Evolutionary conservation across 2,329 filamentous ascomycete species (phyloP), one percentile per base, ranked within the genome.

Genomic region (Tolypocladium ophioglossoides): DNA sequence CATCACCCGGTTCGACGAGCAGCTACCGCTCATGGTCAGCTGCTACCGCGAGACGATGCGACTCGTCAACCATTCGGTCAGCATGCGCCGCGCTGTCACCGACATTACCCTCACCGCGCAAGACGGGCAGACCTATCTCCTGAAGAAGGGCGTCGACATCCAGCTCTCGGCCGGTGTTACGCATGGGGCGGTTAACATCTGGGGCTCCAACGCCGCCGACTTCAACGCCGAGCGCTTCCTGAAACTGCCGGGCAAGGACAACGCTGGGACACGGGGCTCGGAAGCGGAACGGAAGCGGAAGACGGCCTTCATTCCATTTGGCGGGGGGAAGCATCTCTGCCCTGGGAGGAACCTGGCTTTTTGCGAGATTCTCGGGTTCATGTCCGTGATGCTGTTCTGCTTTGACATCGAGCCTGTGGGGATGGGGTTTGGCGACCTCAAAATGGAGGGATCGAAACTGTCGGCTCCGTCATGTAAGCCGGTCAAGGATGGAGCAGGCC

Each of bases 11-110:
- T 66, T 78, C 11, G 68, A 71, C 35, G 61, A 68, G 1, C 55
- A 63, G 7, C 72, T 72, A 49, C 74, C 75, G 0, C 61, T 77
- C 6, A 63, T 80, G 8, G 63, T 74, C 16, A 72, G 73, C 47
- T 68, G 68, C 24, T 77, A 73, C 58, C 70, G 71, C 27, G 77
- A 79, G 59, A 69, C 68, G 0, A 63, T 78, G 53, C 73, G 77
- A 9, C 54, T 77, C 2, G 63, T 60, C 14, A 71, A 71, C 34
- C 67, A 70, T 4, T 63, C 68, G 7, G 62, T 69, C 16, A 70
- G 70, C 14, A 70, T 67, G 37, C 70, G 77, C 11, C 63, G 66
- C 11, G 70, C 78, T n/a, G 58, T 67, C 16, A 57, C 67, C 39
- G 75, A 78, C 49, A 74, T 71, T 1, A 22, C 1, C 9, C 41